Base-by-base conservation (phyloP, 139 green algal genomes). In the Marvania coccoides region DNA sequence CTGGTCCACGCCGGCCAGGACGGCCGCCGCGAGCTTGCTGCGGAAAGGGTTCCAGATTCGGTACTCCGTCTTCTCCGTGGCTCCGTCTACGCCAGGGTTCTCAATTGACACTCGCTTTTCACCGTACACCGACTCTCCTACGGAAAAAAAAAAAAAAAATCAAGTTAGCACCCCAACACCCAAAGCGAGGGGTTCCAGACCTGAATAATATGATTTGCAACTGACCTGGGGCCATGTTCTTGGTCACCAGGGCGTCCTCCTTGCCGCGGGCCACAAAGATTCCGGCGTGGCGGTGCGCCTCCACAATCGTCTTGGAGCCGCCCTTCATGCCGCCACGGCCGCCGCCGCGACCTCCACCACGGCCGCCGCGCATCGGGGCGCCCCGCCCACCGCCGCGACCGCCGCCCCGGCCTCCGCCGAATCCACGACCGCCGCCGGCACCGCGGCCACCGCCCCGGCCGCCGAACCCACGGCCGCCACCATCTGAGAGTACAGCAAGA, bases 11-110 rank as follows among this genome's bases (percentile, higher is more conserved):
- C 95, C 95, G 36, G 94, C 95, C 31, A 99, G 80, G 36, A 99
- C 90, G 9, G 91, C 88, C 15, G 95, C 95, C 12, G 94, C 95
- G 56, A 99, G 82, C 88, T 99, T 99, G 42, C 87, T 96, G 34
- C 95, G 80, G 89, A 98, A 98, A 34, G 95, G 95, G 84, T 99
- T 99, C 95, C 95, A 99, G 35, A 99, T 93, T 37, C 95, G 83
- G 85, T 99, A 99, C 87, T 99, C 95, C 4, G 88, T 78, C 83
- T 99, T 97, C 36, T 87, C 74, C 7, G 86, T 84, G 57, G 79
- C 83, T 38, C 70, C 77, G 53, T 82, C 26, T 1, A 38, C 13
- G 8, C 37, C 45, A 34, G 33, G 15, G 5, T 81, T 75, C 78
- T 99, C 94, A 19, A 95, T 85, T 7, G 79, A 80, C 47, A 99